A percentile compares a stretch with the other conserved stretches of the same genome.
Conservation (phyloP, 75 land plant species). For the Ceratopteris richardii region DNA sequence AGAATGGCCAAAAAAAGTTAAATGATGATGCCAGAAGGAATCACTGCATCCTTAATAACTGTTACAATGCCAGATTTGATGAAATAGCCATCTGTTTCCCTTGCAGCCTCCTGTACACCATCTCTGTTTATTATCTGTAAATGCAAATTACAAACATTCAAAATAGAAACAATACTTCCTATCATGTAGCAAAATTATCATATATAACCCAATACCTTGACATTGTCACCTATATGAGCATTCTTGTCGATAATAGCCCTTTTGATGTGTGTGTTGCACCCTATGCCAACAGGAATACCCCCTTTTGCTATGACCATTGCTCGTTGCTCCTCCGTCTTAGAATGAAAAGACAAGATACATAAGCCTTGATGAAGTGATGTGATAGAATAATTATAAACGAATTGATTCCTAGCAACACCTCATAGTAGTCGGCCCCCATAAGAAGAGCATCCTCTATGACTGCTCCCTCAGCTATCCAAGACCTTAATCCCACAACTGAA, state of each 20-base stretch:
- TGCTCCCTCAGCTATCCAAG: slow-evolving; percentile 96
- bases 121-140: slow-evolving; percentile 86
- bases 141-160: no score
- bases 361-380: background rate
- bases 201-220: slow-evolving; percentile 45
- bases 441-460: slow-evolving; percentile 82
- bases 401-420: slow-evolving; percentile 31
- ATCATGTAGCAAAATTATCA: background rate
- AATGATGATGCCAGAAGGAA: slow-evolving; percentile 77
- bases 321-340: slow-evolving; percentile 87
- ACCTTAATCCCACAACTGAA: slow-evolving; percentile 91
- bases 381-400: no score
- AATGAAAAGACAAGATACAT: background rate
- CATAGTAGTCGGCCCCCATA: slow-evolving; percentile 99
- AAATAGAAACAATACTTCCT: background rate
- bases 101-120: slow-evolving; percentile 96
- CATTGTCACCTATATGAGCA: slow-evolving; percentile 95
- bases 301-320: slow-evolving; percentile 64
- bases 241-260: slow-evolving; percentile 99
- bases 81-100: slow-evolving; percentile 98
- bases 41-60: slow-evolving; percentile 90
- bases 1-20: no score
- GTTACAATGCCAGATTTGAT: slow-evolving; percentile 99
- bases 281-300: slow-evolving; percentile 94
- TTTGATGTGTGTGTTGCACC: slow-evolving; percentile 76